Base-by-base conservation (phyloP, 805 yeast genomes). In the Saturnispora ahearnii region DNA sequence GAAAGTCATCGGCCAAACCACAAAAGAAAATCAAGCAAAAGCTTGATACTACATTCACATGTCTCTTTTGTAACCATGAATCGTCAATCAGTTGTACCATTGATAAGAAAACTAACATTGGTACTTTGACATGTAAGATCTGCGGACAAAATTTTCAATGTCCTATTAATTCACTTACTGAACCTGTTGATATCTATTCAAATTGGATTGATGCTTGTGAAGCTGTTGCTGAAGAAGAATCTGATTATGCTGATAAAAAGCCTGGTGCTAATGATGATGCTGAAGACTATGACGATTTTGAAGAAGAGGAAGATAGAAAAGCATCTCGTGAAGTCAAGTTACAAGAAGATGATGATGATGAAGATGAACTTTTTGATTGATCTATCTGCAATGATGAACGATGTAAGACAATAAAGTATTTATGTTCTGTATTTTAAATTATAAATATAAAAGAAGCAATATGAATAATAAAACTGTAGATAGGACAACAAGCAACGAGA, bases 141-240 rank as follows among this genome's bases (percentile, higher is more conserved):
- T 91, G 99, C 64, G 97, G 97, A 0, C 97, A 90, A 65, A 77
- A 79, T 36, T 91, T 93, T 72, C 97, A 90, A 65, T 79, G 95
- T 4, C 80, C 89, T 44, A 87, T 90, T 57, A 87, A 87, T 64
- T 78, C 87, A 3, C 71, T 84, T 46, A 80, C 88, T 13, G 96
- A 87, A 51, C 96, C 99, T 0, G 89, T 91, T 40, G 99, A 91
- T 68, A 85, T 91, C 13, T 91, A 91, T 63, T 84, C 95, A 45
- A 98, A 91, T 65, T 91, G 99, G 99, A 88, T 88, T 48, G 99
- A 91, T 71, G 98, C 98, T 1, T 86, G 91, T 68, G 95, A 85
- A 60, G 88, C 86, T 32, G 84, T 86, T 47, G 93, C 91, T 0
- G 87, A 84, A 56, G 87, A 83, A 70, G 63, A 59, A 43, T 59